These are phyloP conservation scores for Somion occarium DNA, from an alignment of 1,284 basidiomycete genomes.

Conservation along the genomic window DNA sequence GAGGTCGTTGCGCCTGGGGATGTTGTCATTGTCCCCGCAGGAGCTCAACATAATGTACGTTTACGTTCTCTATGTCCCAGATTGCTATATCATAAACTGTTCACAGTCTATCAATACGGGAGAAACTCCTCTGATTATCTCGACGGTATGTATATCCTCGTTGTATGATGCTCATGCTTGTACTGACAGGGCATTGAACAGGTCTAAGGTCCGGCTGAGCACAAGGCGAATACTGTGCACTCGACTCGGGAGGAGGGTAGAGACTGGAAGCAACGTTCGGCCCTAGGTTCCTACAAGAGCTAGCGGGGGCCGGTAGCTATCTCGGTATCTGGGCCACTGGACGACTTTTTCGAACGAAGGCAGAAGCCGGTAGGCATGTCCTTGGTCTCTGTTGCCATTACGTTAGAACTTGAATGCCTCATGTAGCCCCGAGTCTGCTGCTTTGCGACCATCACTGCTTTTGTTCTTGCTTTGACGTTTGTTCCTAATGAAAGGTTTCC, in stretches of 20 bases:
- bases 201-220: conserved; percentile 29
- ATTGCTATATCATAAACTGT: conserved; percentile 3
- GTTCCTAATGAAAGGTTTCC: no score
- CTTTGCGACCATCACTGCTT: no score
- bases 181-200: conserved; percentile 8
- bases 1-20: conserved; percentile 23
- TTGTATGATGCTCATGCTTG: not conserved
- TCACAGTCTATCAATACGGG: conserved; percentile 26
- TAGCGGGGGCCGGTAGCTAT: no score
- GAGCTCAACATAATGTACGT: conserved; percentile 28
- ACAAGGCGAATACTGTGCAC: conserved; percentile 28
- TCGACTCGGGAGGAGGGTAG: conserved; percentile 24
- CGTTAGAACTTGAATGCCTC: no score
- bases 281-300: no score
- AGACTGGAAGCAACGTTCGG: no score
- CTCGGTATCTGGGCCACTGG: no score
- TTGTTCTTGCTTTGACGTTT: no score
- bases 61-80: not conserved
- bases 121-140: conserved; percentile 24
- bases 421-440: no score
- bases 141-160: conserved; percentile 19
- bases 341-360: no score
- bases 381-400: no score
- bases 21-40: conserved; percentile 27
- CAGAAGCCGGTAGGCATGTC: no score